Percentiles rank a stretch among this genome's conserved stretches.
phyloP scores from a whole-genome alignment of 2,329 filamentous ascomycete species.

The Emmonsia crescens region DNA sequence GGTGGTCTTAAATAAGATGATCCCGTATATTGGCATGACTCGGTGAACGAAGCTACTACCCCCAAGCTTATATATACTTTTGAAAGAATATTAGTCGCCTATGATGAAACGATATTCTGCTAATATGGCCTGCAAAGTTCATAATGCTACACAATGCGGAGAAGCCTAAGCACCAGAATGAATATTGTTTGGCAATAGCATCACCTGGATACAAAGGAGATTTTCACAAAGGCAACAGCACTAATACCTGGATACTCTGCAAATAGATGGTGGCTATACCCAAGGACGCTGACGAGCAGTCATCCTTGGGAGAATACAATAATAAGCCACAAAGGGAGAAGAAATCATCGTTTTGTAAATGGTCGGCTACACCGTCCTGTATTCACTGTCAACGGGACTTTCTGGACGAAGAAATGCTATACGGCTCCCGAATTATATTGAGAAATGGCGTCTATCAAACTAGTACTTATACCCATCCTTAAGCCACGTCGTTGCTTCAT shows the following conservation, averaged over 20 bases:
- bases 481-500: neutral
- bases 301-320: neutral
- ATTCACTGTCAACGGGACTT: neutral
- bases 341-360: neutral
- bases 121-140: neutral
- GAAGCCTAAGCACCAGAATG: neutral
- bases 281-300: neutral
- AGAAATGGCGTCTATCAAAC: neutral
- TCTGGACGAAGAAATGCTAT: neutral
- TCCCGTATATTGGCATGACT: neutral
- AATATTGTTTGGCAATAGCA: neutral
- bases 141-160: neutral
- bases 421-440: neutral
- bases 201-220: neutral
- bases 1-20: conserved; percentile 39
- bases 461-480: neutral
- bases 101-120: neutral
- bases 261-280: neutral
- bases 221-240: neutral
- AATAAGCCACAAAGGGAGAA: neutral
- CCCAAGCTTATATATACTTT: neutral
- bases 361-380: neutral
- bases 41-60: neutral
- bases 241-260: neutral
- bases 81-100: neutral